A percentile compares a stretch with the other conserved stretches of the same genome.
These are phyloP conservation scores for Cyberlindnera veronae DNA, from an alignment of 805 yeast genomes.

Conservation along the genomic window DNA sequence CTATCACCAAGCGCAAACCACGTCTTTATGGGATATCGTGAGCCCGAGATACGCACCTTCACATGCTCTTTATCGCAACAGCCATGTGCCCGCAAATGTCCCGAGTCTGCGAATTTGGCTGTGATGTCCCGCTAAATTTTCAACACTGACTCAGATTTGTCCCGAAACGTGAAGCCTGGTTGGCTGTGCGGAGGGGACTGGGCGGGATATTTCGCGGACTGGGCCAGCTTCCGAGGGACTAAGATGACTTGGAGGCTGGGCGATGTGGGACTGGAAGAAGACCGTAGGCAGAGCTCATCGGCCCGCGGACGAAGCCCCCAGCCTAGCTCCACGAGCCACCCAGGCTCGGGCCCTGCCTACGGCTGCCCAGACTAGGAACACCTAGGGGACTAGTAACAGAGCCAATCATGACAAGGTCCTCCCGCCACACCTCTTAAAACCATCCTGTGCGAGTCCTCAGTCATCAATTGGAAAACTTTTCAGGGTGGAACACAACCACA, in stretches of 20 bases:
- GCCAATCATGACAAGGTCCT: too few species aligned
- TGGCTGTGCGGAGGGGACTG: too few species aligned
- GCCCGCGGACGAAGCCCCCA: neutral
- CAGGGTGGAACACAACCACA: too few species aligned
- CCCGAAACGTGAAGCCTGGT: conserved; percentile 4
- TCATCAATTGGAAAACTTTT: too few species aligned
- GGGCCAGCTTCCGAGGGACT: too few species aligned
- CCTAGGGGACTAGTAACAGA: too few species aligned
- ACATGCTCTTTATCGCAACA: neutral
- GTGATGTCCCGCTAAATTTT: conserved; percentile 9
- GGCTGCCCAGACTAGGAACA: neutral
- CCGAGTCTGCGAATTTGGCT: neutral
- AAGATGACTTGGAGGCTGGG: too few species aligned
- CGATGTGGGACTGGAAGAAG: neutral
- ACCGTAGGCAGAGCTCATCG: neutral
- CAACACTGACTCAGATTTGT: conserved; percentile 16
- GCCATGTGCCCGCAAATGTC: too few species aligned
- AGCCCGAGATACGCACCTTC: neutral
- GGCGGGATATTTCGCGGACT: too few species aligned
- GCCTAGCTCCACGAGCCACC: neutral
- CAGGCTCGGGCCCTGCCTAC: neutral
- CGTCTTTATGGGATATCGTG: neutral
- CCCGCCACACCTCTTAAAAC: too few species aligned
- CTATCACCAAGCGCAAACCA: neutral
- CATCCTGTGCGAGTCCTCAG: too few species aligned